Evolutionary conservation across 257 asterid genomes (phyloP).

Genomic region (Anisodus tanguticus): DNA sequence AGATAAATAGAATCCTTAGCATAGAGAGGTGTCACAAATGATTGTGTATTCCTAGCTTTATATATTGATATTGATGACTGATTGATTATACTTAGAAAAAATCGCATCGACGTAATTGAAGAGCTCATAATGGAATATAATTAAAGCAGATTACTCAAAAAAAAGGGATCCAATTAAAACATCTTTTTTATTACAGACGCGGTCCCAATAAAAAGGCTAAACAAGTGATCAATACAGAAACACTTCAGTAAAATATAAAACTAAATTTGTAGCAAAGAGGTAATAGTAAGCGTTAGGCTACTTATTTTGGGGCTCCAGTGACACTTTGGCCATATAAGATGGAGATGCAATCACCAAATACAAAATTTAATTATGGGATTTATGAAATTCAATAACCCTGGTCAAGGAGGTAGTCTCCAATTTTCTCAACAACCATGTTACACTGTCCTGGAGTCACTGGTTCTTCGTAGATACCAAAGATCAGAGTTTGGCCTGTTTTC

Average conservation of each 20-base stretch:
- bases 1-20: too few species aligned
- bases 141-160: background rate
- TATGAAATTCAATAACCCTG: slow-evolving; percentile 41
- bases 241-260: too few species aligned
- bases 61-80: too few species aligned
- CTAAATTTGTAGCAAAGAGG: background rate
- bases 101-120: background rate
- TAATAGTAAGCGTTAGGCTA: background rate
- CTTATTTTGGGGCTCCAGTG: background rate
- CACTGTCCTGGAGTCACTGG: slow-evolving; percentile 78
- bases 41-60: too few species aligned
- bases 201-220: background rate
- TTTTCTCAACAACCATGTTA: slow-evolving; percentile 68
- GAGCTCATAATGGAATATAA: background rate
- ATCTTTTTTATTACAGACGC: background rate
- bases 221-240: background rate
- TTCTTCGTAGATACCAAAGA: slow-evolving; percentile 61
- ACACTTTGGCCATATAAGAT: background rate
- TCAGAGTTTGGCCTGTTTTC: slow-evolving; percentile 60
- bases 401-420: slow-evolving; percentile 65
- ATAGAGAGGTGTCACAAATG: too few species aligned
- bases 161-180: background rate
- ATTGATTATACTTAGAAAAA: too few species aligned
- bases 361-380: slow-evolving; percentile 31
- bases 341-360: background rate